These are phyloP conservation scores for Aspergillus sergii DNA, from an alignment of 2,329 filamentous ascomycete genomes.

Conservation along the genomic window DNA sequence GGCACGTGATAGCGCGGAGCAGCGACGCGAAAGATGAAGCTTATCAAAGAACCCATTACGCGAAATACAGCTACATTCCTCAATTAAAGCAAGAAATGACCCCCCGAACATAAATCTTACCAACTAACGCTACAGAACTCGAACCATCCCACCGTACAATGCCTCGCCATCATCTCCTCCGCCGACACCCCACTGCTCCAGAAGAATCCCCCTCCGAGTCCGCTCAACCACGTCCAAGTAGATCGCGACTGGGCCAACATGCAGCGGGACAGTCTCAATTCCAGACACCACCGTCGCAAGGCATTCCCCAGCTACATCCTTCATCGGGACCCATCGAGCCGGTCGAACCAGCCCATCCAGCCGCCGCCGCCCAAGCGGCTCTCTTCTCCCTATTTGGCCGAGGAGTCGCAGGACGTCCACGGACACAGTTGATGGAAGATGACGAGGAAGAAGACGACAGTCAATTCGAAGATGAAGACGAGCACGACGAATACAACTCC, in stretches of 20 bases:
- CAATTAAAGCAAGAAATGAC: not conserved
- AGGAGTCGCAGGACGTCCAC: constrained; percentile 14
- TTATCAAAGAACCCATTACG: not conserved
- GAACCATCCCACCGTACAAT: constrained; percentile 15
- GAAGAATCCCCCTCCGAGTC: constrained; percentile 7
- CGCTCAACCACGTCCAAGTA: constrained; percentile 13
- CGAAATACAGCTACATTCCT: not conserved
- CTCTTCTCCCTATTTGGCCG: constrained; percentile 25
- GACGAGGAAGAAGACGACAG: constrained; percentile 23
- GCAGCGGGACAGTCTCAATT: constrained; percentile 26
- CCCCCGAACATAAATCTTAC: not conserved
- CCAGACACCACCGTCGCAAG: constrained; percentile 35
- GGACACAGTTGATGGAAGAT: constrained; percentile 15
- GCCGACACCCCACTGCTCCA: constrained; percentile 9
- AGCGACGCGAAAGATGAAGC: not conserved
- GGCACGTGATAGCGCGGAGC: constrained; percentile 3
- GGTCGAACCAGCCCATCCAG: constrained; percentile 24
- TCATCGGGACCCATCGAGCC: constrained; percentile 30
- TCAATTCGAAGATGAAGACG: constrained; percentile 22
- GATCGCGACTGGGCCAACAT: constrained; percentile 16
- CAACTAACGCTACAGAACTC: not conserved
- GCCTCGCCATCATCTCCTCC: constrained; percentile 26
- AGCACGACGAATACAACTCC: constrained; percentile 2
- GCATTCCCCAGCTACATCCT: constrained; percentile 29
- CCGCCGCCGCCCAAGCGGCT: constrained; percentile 25